Base-by-base conservation (phyloP, 306 rosid genomes). In the Prunus campanulata region DNA sequence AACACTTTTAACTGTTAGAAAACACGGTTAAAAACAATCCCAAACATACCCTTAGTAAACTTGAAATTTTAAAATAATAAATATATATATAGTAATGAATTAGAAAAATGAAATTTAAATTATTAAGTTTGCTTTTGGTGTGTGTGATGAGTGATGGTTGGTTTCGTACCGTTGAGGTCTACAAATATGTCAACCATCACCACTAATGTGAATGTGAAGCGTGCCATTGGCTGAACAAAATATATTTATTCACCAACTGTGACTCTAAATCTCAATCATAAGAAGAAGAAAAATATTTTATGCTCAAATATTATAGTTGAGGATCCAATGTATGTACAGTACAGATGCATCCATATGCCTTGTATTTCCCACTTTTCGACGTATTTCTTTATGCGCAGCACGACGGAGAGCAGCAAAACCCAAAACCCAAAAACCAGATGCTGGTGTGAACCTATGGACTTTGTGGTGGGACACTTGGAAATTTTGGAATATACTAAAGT, bases 381-480 rank as follows among this genome's bases (percentile, higher is more conserved):
- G 19, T 63, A 44, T 46, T 19, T 27, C 68, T 49, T 24, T 11
- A 11, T 46, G 29, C 1, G n/a, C 65, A 15, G 56, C 44, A 57
- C 20, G 8, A 11, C 11, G 51, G 67, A 57, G 22, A 11, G 62
- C 35, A 6, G 1, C 59, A 70, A 70, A 51, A 52, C 66, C 29
- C 59, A 70, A 70, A 30, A 52, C 66, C 29, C 52, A 6, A 73
- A 56, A 73, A 44, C 77, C 46, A 59, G 57, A 18, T 16, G 19
- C n/a, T 25, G 22, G 55, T 78, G 81, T 78, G 81, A 70, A 78
- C 81, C 30, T 11, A 39, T 48, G 71, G 76, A 78, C 81, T 78
- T 78, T 65, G 18, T 19, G 22, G 8, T 46, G 11, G 24, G 25
- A 48, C 6, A 27, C n/a, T 39, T 39, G 9, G 44, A 39, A 39